Evolutionary conservation across 257 asterid species (phyloP), one percentile per base, ranked within the genome.

Genomic region (Asclepias syriaca): DNA sequence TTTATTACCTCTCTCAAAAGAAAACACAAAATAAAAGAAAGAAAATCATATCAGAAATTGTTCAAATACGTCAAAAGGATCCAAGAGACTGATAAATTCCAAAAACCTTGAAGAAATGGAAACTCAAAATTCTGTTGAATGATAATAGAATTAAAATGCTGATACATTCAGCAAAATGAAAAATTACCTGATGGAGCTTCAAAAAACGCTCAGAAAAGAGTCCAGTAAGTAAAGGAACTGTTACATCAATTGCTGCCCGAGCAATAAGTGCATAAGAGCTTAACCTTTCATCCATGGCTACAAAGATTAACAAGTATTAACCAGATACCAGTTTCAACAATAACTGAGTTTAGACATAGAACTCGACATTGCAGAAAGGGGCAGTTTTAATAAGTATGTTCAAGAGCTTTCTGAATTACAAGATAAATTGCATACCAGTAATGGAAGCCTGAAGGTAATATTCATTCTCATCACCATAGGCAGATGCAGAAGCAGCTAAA

Each of bases 281-380:
- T 83, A 94, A 77, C 81, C 99, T 81, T 89, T 94, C 99, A 81
- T 94, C 99, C 99, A 91, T 91, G 63, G 97, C 99, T 93, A 81
- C 79, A 83, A 82, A 79, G 72, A 72, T 61, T 70, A 70, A 65
- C 54, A 61, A 70, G 74, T 74, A 78, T 37, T 53, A 59, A 58
- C 39, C 74, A 77, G 57, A 74, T 68, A 72, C 40, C 50, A 68
- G 32, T 7, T 22, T 11, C 16, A 46, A 22, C 15, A 61, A 12
- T 7, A 63, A 55, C 54, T 34, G 27, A 66, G 53, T 49, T 32
- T 40, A 69, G 45, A 49, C 6, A 59, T 48, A 54, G 34, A 63
- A 39, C 15, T 27, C 43, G 76, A 72, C 68, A 18, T 34, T 63
- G 49, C 22, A 37, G 34, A 53, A 61, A 6, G 40, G 2, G 8